Base-by-base conservation (phyloP, 1,284 basidiomycete species). In the Phlebopus sp. region DNA sequence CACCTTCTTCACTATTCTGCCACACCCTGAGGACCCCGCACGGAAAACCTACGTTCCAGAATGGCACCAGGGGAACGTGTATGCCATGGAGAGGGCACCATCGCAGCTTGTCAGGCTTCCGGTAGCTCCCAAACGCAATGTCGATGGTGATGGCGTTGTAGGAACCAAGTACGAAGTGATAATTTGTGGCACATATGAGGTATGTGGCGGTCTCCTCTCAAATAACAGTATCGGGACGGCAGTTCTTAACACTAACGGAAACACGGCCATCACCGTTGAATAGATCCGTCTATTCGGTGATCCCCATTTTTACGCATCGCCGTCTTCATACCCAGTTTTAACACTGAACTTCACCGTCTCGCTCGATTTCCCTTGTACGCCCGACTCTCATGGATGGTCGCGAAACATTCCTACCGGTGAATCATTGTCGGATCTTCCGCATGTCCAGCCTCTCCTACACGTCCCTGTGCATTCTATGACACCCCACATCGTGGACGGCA, bases 251-350 rank as follows among this genome's bases (percentile, higher is more conserved):
- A 29, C 27, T 29, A 29, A 29, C 27, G 27, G 27, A 29, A 9
- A 29, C 7, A 9, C 9, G 27, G 27, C 8, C 27, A 8, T 11
- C 10, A 9, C 8, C 29, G 5, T 11, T 23, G 11, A 37, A 14
- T 55, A 90, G 86, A 89, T 91, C 50, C 71, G 88, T 48, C 71
- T 91, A 15, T 91, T 91, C 59, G 89, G 88, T 8, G 86, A 88
- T 59, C 86, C 88, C 2, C 64, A 58, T 32, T 64, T 62, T 14
- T 56, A 66, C 23, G 66, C 66, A 4, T 69, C 63, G 13, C 66
- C 73, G 27, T 29, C 27, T 29, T 29, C 27, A 2, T 52, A 69
- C 9, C 84, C 87, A 0, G 68, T 74, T 10, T 71, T 85, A 50
- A 75, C 66, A 17, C 64, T 87, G 48, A 69, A 66, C 7, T 54